Evolutionary conservation across 345 rosid genomes (phyloP), one percentile per base, ranked within the genome.

Genomic region (Cardiospermum halicacabum): DNA sequence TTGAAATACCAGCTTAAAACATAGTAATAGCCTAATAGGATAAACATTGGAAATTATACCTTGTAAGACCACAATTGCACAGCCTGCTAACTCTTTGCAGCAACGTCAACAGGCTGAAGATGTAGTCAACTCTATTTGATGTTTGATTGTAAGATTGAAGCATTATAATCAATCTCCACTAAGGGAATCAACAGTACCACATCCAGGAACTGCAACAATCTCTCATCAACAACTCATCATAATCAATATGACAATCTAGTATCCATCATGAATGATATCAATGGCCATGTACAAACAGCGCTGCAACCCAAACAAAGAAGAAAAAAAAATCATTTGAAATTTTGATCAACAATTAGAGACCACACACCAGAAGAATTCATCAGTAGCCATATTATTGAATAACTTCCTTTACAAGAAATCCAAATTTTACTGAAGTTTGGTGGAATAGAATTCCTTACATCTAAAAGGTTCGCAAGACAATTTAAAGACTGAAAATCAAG

Each of bases 231-330:
- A 49, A 84, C 22, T 85, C 88, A 73, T 84, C 56, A 61, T 78
- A 75, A 54, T 84, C 88, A 48, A 73, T 66, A 66, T 84, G 88
- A 69, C 81, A 84, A 68, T 78, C n/a, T n/a, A 84, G 64, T 84
- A 85, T n/a, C 85, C 88, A 50, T 84, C 84, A 47, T 84, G 89
- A 73, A 79, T 85, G 70, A 84, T 79, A 71, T 81, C 89, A 58
- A 84, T 84, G 71, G 79, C 85, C 28, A 84, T 82, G 64, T 84
- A 84, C 22, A 84, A 78, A 64, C 81, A 85, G 7, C 89, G 79
- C 89, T 84, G 79, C 72, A 74, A 68, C 39, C 30, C 57, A 60
- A 21, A 66, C 16, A n/a, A 47, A 12, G 11, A 39, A 26, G 27
- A 53, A 16, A 16, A 39, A 27, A 8, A 13, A 30, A 25, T 36